Conservation (phyloP, 23 red algal species). For the Gracilaria vermiculophylla region DNA sequence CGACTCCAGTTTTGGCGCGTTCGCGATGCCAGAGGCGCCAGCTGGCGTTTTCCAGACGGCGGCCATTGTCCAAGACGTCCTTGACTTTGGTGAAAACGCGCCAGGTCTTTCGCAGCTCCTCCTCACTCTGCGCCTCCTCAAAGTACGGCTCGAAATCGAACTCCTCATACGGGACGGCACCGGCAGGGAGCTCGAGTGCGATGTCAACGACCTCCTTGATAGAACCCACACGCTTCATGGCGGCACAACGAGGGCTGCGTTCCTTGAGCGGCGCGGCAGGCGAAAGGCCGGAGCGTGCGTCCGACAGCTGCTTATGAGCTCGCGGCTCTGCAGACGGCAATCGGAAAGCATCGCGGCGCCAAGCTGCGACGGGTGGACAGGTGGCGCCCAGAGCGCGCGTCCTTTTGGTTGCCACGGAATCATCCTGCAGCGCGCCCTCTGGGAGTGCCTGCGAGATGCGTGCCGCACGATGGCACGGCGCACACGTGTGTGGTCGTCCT, state of each 20-base stretch:
- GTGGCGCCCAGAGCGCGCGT: not conserved
- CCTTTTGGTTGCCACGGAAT: not conserved
- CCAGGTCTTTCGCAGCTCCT: slow-evolving; percentile 98
- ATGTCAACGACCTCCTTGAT: slow-evolving; percentile 66
- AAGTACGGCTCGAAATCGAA: slow-evolving; percentile 97
- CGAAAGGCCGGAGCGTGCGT: not conserved
- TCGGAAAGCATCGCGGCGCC: not conserved
- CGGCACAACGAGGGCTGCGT: too few relatives aligned
- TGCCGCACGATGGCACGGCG: too few relatives aligned
- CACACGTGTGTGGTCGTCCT: too few relatives aligned
- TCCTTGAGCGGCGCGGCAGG: too few relatives aligned
- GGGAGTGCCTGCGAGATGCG: too few relatives aligned
- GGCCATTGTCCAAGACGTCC: slow-evolving; percentile 93
- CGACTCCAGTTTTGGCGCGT: slow-evolving; percentile 56
- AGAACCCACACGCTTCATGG: slow-evolving; percentile 70
- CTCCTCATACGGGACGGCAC: slow-evolving; percentile 95
- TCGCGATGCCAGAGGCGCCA: slow-evolving; percentile 85
- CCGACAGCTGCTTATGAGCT: not conserved
- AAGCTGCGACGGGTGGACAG: not conserved
- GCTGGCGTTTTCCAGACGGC: slow-evolving; percentile 91
- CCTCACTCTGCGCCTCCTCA: slow-evolving; percentile 86
- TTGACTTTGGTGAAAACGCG: slow-evolving; percentile 98
- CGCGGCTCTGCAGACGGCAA: not conserved
- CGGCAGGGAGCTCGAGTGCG: slow-evolving; percentile 84
- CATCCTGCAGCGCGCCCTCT: not conserved